Base-by-base conservation (phyloP, 768 basidiomycete genomes). In the Amyloporia xantha region DNA sequence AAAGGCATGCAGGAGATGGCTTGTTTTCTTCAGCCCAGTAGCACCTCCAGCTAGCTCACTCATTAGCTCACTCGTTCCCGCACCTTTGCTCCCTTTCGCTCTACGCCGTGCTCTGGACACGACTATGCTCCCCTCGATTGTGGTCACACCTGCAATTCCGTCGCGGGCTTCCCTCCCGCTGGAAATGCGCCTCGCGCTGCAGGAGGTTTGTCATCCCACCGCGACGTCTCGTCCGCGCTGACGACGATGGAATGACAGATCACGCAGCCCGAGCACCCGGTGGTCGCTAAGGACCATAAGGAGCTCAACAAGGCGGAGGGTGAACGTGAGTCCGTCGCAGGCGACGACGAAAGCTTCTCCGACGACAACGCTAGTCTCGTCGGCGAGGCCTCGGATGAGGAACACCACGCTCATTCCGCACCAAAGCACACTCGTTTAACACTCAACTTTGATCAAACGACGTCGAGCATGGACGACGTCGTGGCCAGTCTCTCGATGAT, bases 81-180 rank as follows among this genome's bases (percentile, higher is more conserved):
- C n/a, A n/a, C n/a, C n/a, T n/a, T n/a, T n/a, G n/a, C n/a, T n/a
- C n/a, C n/a, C n/a, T n/a, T n/a, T n/a, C n/a, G n/a, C n/a, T n/a
- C n/a, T n/a, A n/a, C n/a, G n/a, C n/a, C n/a, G n/a, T n/a, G n/a
- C n/a, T n/a, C 9, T 39, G 38, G 17, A 39, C 38, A 19, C 38
- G 9, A 19, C 19, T 7, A 19, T 9, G 33, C 17, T 50, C 26
- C 55, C 55, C 5, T 38, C 19, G 9, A 53, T 56, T 25, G 49
- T 51, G 26, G 39, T 56, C 4, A 56, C 55, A 2, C 55, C 55
- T 6, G 49, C 47, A 13, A 17, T 51, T 38, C 51, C 55, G 15
- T 56, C 51, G 25, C 52, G 55, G 23, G 23, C 35, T 35, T 56
- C 55, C 7, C 23, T 53, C n/a, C 42, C 55, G 7, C 20, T 35